Evolutionary conservation across 2,329 filamentous ascomycete genomes (phyloP).

Genomic region (Aspergillus udagawae): DNA sequence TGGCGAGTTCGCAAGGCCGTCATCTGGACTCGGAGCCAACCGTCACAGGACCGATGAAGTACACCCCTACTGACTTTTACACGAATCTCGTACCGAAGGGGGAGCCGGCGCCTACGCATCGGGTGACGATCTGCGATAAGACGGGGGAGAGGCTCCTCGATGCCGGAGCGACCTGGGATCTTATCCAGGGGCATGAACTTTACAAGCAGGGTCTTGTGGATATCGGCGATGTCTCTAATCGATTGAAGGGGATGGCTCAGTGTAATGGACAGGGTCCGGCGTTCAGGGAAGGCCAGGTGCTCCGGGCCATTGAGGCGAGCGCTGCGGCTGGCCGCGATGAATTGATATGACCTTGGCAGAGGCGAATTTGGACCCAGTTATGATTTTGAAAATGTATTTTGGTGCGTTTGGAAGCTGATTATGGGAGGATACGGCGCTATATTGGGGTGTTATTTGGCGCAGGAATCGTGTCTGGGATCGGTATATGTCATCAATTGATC

Average conservation of each 20-base stretch:
- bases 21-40: constrained; percentile 39
- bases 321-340: constrained; percentile 75
- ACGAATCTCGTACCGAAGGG: constrained; percentile 55
- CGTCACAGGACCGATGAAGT: constrained; percentile 65
- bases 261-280: constrained; percentile 88
- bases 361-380: background rate
- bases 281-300: constrained; percentile 72
- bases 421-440: background rate
- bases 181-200: constrained; percentile 75
- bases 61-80: constrained; percentile 69
- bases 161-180: constrained; percentile 80
- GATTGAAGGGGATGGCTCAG: constrained; percentile 67
- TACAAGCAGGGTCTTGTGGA: constrained; percentile 76
- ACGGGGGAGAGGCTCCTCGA: constrained; percentile 67
- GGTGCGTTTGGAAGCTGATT: background rate
- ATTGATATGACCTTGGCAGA: constrained; percentile 51
- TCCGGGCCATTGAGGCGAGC: constrained; percentile 72
- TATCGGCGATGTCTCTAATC: constrained; percentile 73
- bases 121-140: constrained; percentile 61
- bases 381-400: constrained; percentile 1
- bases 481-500: background rate
- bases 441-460: background rate
- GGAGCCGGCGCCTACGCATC: constrained; percentile 53
- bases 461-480: background rate
- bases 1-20: constrained; percentile 29